Conservation (phyloP, 208 protist species). For the Strigomonas culicis region DNA sequence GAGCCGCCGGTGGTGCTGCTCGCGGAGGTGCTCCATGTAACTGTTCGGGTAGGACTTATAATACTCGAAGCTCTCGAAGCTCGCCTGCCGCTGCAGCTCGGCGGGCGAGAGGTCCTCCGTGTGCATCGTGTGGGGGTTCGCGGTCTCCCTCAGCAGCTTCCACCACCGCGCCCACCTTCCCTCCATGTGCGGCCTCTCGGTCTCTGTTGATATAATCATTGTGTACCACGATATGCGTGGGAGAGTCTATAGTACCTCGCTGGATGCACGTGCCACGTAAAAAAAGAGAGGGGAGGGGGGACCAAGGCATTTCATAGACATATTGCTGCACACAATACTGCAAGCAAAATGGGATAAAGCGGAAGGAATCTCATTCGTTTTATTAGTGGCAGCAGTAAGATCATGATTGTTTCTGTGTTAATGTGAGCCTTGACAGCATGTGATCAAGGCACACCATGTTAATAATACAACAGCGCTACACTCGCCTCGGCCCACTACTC, state of each 20-base stretch:
- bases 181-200: no score
- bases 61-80: conserved; percentile 85
- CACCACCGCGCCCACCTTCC: conserved; percentile 21
- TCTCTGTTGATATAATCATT: no score
- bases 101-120: conserved; percentile 35
- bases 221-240: no score
- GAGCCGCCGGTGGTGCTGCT: conserved; percentile 16
- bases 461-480: neutral
- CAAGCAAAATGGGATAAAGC: no score
- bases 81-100: conserved; percentile 52
- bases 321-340: no score
- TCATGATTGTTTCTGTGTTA: no score
- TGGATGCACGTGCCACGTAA: no score
- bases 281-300: no score
- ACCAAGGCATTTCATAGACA: no score
- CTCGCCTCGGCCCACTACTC: neutral
- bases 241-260: no score
- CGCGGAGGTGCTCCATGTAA: conserved; percentile 74
- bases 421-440: neutral
- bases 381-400: no score
- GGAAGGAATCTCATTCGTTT: no score
- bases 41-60: conserved; percentile 78
- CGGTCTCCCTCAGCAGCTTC: conserved; percentile 41
- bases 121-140: conserved; percentile 59
- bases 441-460: neutral